Evolutionary conservation across 805 yeast species (phyloP).

Genomic region (Ogataea henricii): DNA sequence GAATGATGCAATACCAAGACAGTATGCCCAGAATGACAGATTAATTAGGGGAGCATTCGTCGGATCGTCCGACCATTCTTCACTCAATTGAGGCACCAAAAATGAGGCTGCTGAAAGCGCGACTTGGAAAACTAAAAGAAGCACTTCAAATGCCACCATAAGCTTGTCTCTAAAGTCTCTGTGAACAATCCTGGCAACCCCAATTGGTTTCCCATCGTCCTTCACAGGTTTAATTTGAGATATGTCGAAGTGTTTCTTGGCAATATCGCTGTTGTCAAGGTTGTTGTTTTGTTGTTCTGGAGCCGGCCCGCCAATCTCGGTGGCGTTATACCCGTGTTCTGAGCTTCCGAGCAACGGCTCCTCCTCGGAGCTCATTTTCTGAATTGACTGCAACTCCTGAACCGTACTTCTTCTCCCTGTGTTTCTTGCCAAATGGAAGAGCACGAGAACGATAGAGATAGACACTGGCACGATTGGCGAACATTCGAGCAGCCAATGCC

Average conservation of each 20-base stretch:
- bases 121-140: slow-evolving; percentile 41
- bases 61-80: slow-evolving; percentile 36
- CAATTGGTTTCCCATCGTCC: slow-evolving; percentile 65
- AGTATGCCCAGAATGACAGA: slow-evolving; percentile 46
- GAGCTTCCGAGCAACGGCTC: slow-evolving; percentile 19
- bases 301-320: slow-evolving; percentile 21
- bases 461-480: slow-evolving; percentile 34
- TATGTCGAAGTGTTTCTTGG: slow-evolving; percentile 68
- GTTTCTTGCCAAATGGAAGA: slow-evolving; percentile 2
- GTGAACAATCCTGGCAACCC: slow-evolving; percentile 46
- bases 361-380: slow-evolving; percentile 17
- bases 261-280: slow-evolving; percentile 27
- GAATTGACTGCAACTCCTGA: background rate
- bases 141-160: slow-evolving; percentile 49
- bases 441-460: slow-evolving; percentile 33
- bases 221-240: slow-evolving; percentile 52
- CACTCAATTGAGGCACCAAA: slow-evolving; percentile 31
- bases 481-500: slow-evolving; percentile 39
- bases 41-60: slow-evolving; percentile 25
- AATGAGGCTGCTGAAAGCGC: slow-evolving; percentile 39
- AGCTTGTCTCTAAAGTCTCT: slow-evolving; percentile 55
- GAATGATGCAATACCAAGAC: slow-evolving; percentile 39
- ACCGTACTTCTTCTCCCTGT: slow-evolving; percentile 1
- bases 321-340: slow-evolving; percentile 21
- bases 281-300: background rate